Percentiles rank a stretch among this genome's conserved stretches.
Evolutionary conservation across 2,329 filamentous ascomycete genomes (phyloP).

Genomic region (Alternaria metachromatica): DNA sequence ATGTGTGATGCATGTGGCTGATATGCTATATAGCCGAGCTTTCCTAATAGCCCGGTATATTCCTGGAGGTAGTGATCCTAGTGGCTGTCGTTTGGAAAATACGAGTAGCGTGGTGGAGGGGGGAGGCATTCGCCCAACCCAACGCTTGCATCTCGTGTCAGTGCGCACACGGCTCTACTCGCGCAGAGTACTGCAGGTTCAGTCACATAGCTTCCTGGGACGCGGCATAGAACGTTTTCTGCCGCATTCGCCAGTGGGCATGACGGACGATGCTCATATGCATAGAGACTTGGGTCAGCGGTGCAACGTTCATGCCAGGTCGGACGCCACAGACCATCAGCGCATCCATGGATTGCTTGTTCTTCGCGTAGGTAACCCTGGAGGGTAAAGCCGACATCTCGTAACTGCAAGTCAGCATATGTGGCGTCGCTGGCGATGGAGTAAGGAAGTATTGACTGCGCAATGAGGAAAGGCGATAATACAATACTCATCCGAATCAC

Average conservation of each 20-base stretch:
- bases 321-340: slow-evolving; percentile 8
- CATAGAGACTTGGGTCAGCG: slow-evolving; percentile 2
- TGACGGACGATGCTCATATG: background rate
- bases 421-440: slow-evolving; percentile 18
- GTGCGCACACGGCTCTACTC: background rate
- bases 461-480: slow-evolving; percentile 8
- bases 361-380: slow-evolving; percentile 22
- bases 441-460: slow-evolving; percentile 16
- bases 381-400: slow-evolving; percentile 17
- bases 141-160: slow-evolving; percentile 3
- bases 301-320: slow-evolving; percentile 22
- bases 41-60: slow-evolving; percentile 1
- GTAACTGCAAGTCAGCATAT: slow-evolving; percentile 34
- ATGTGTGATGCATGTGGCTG: background rate
- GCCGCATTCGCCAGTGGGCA: background rate
- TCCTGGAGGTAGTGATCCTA: background rate
- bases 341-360: slow-evolving; percentile 17
- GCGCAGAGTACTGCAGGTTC: background rate
- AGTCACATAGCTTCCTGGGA: background rate
- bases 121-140: background rate
- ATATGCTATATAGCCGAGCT: background rate
- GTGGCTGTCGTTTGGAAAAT: slow-evolving; percentile 9
- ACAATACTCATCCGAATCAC: background rate
- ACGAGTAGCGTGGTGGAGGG: slow-evolving; percentile 13
- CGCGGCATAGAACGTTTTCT: slow-evolving; percentile 5